These are phyloP conservation scores for Plasmodium malariae DNA, from an alignment of 169 alveolate genomes.

Conservation along the genomic window DNA sequence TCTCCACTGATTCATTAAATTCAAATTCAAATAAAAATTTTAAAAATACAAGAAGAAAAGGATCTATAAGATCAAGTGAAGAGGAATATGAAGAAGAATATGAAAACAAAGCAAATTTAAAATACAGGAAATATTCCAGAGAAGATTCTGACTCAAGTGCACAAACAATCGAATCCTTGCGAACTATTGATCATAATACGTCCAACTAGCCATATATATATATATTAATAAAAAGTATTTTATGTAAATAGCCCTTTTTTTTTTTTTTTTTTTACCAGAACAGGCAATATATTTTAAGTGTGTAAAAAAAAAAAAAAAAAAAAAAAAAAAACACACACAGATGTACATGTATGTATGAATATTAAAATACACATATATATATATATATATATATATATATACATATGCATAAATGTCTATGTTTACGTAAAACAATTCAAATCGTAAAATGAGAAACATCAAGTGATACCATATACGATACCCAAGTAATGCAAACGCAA, in stretches of 20 bases:
- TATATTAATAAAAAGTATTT: neutral
- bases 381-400: too few species aligned
- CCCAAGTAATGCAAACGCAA: too few species aligned
- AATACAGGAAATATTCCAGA: slow-evolving; percentile 40
- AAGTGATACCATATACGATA: too few species aligned
- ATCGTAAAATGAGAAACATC: too few species aligned
- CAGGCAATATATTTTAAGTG: neutral
- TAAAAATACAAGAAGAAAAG: slow-evolving; percentile 32
- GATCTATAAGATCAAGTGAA: slow-evolving; percentile 18
- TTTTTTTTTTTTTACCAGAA: too few species aligned
- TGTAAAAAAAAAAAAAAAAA: neutral
- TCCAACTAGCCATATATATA: slow-evolving; percentile 34
- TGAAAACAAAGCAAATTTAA: slow-evolving; percentile 7
- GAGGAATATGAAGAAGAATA: slow-evolving; percentile 32
- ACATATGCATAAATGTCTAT: too few species aligned
- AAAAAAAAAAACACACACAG: neutral
- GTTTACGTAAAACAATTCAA: too few species aligned
- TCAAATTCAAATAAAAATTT: slow-evolving; percentile 36
- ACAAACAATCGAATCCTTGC: slow-evolving; percentile 69
- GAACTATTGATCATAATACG: slow-evolving; percentile 53
- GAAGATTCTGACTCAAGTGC: slow-evolving; percentile 72
- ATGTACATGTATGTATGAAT: neutral
- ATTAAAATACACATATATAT: too few species aligned
- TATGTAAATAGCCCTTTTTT: too few species aligned
- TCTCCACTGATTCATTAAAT: slow-evolving; percentile 53